Conservation (phyloP, 2,329 filamentous ascomycete genomes). For the Claviceps arundinis region DNA sequence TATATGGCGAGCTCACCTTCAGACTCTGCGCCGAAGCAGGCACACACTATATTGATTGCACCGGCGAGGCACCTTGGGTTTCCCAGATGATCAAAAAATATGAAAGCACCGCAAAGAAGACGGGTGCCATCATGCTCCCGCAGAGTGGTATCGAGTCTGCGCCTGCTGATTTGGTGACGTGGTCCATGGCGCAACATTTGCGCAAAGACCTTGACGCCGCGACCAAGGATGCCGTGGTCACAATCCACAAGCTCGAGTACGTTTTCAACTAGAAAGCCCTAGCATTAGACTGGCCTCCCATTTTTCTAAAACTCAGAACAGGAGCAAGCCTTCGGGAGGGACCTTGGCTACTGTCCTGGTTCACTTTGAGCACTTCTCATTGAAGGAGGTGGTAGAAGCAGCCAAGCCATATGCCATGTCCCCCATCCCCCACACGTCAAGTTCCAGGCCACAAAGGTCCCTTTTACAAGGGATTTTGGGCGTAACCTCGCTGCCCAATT, state of each 20-base stretch:
- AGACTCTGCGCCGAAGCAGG: constrained; percentile 48
- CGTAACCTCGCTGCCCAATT: constrained; percentile 30
- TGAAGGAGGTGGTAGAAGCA: constrained; percentile 32
- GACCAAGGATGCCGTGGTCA: constrained; percentile 41
- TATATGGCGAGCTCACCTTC: constrained; percentile 45
- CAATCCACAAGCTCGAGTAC: constrained; percentile 29
- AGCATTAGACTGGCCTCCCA: too few species aligned
- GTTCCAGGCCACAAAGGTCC: constrained; percentile 15
- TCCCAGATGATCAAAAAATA: constrained; percentile 48
- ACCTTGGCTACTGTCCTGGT: constrained; percentile 55
- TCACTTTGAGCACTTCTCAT: constrained; percentile 38
- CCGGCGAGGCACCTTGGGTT: constrained; percentile 46
- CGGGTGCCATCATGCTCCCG: constrained; percentile 46
- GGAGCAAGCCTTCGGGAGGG: constrained; percentile 43
- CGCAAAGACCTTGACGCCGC: constrained; percentile 34
- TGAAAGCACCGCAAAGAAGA: constrained; percentile 35
- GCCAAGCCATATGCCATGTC: constrained; percentile 42
- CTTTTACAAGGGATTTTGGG: constrained; percentile 36
- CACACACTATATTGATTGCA: constrained; percentile 52
- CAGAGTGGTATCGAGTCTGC: constrained; percentile 50
- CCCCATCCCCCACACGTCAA: constrained; percentile 34
- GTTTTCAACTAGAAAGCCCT: constrained; percentile 5
- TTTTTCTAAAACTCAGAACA: constrained; percentile 3
- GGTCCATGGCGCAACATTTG: constrained; percentile 36
- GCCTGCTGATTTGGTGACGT: constrained; percentile 46